phyloP scores from a whole-genome alignment of 129 eudicot genomes.

The Chrysanthemum seticuspe region DNA sequence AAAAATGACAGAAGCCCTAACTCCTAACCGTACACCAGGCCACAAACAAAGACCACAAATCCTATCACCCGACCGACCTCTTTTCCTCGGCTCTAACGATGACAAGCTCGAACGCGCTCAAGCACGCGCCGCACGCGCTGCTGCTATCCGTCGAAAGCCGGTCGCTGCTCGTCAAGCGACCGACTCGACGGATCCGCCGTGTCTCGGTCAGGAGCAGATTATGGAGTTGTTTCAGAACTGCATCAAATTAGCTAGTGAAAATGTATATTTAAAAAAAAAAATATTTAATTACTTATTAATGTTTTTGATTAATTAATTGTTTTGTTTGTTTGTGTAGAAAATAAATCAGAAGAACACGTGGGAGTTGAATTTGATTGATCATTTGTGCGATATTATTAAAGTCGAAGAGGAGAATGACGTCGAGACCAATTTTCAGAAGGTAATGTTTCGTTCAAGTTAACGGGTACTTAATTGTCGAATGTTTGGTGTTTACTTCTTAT shows the following conservation, averaged over 20 bases:
- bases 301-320: not conserved
- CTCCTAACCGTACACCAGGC: constrained; percentile 33
- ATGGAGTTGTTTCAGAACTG: constrained; percentile 74
- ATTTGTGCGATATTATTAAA: constrained; percentile 70
- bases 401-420: constrained; percentile 62
- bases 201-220: constrained; percentile 62
- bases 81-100: constrained; percentile 54
- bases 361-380: constrained; percentile 89
- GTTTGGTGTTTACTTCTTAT: not conserved
- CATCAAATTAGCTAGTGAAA: constrained; percentile 82
- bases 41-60: constrained; percentile 26
- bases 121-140: constrained; percentile 71
- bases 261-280: constrained; percentile 27
- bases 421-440: constrained; percentile 93
- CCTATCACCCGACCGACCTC: constrained; percentile 42
- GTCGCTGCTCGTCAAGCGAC: constrained; percentile 22
- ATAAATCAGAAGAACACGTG: constrained; percentile 94
- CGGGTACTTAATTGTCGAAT: not conserved
- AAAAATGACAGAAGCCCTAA: constrained; percentile 35
- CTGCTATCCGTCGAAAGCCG: constrained; percentile 61
- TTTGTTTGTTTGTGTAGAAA: constrained; percentile 45
- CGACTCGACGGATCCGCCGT: constrained; percentile 28
- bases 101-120: constrained; percentile 62
- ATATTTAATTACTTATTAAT: not conserved
- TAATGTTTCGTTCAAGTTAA: not conserved